phyloP scores from a whole-genome alignment of 1,139 yeast genomes.

The Candida glucosophila region DNA sequence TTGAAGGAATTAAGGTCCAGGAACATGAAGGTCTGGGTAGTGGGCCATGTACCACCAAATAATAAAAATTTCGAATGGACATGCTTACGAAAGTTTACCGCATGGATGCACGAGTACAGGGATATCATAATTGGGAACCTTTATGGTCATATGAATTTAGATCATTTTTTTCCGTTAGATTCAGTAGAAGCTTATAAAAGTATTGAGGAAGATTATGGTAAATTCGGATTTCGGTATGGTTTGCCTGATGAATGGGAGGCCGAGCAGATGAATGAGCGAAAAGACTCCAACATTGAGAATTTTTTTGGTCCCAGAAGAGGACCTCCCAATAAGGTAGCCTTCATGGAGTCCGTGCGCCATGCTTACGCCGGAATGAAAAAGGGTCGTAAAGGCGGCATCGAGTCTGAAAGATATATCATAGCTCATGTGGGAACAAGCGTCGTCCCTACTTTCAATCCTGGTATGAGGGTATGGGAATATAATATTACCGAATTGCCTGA shows the following conservation, averaged over 20 bases:
- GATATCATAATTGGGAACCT: constrained; percentile 78
- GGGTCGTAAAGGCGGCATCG: constrained; percentile 31
- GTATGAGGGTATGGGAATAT: constrained; percentile 79
- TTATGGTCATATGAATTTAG: constrained; percentile 85
- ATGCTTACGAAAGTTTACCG: constrained; percentile 64
- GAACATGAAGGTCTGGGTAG: constrained; percentile 75
- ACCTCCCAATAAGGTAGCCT: constrained; percentile 55
- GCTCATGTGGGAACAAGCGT: constrained; percentile 68
- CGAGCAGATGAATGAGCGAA: constrained; percentile 2
- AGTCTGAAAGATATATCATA: constrained; percentile 55
- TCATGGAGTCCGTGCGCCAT: constrained; percentile 50
- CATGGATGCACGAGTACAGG: constrained; percentile 75
- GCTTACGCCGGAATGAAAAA: constrained; percentile 42
- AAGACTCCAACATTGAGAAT: constrained; percentile 2
- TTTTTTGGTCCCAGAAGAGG: constrained; percentile 39
- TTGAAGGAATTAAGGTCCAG: constrained; percentile 67
- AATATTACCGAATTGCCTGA: constrained; percentile 48
- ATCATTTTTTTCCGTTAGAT: constrained; percentile 75
- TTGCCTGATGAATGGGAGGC: constrained; percentile 3
- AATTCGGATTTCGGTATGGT: constrained; percentile 6
- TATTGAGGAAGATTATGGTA: constrained; percentile 11
- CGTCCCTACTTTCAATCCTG: constrained; percentile 83
- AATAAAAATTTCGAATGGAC: constrained; percentile 65
- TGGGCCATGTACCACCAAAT: constrained; percentile 85
- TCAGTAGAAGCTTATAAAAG: constrained; percentile 59